Percentiles rank a stretch among this genome's conserved stretches.
These are phyloP conservation scores for Scytalidium sp. DNA, from an alignment of 2,329 filamentous ascomycete species.

Conservation along the genomic window DNA sequence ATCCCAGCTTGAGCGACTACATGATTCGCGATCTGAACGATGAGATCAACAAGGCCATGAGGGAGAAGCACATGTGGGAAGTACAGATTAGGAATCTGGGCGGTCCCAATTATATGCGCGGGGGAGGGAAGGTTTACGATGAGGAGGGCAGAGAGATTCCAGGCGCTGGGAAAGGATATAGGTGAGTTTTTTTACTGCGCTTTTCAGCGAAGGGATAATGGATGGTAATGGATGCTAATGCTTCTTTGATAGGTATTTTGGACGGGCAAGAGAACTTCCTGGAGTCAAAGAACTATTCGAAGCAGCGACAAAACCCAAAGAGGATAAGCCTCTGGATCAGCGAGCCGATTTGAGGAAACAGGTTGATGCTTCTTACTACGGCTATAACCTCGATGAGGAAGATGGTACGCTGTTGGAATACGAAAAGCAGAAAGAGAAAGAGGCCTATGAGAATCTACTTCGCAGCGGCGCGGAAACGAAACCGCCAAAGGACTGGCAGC, in stretches of 20 bases:
- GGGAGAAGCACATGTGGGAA: conserved; percentile 99
- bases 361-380: conserved; percentile 94
- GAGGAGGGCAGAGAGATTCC: conserved; percentile 54
- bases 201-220: neutral
- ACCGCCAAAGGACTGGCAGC: conserved; percentile 71
- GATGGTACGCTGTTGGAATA: conserved; percentile 77
- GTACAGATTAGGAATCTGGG: conserved; percentile 91
- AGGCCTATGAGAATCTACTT: conserved; percentile 69
- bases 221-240: neutral
- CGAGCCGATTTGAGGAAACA: conserved; percentile 68
- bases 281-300: conserved; percentile 97
- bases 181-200: conserved; percentile 55
- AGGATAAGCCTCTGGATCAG: conserved; percentile 61
- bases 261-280: conserved; percentile 81
- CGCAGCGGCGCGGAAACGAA: conserved; percentile 53
- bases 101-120: conserved; percentile 80
- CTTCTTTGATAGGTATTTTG: conserved; percentile 79
- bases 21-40: conserved; percentile 98
- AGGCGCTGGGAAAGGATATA: conserved; percentile 82
- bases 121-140: conserved; percentile 49
- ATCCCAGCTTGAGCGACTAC: conserved; percentile 86
- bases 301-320: conserved; percentile 59
- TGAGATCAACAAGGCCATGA: conserved; percentile 98
- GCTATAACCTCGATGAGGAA: conserved; percentile 90
- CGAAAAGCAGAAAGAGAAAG: conserved; percentile 78